Percentiles rank a stretch among this genome's conserved stretches.
These are phyloP conservation scores for Climacium dendroides DNA, from an alignment of 225 moss, liverwort and hornwort species.

Conservation along the genomic window DNA sequence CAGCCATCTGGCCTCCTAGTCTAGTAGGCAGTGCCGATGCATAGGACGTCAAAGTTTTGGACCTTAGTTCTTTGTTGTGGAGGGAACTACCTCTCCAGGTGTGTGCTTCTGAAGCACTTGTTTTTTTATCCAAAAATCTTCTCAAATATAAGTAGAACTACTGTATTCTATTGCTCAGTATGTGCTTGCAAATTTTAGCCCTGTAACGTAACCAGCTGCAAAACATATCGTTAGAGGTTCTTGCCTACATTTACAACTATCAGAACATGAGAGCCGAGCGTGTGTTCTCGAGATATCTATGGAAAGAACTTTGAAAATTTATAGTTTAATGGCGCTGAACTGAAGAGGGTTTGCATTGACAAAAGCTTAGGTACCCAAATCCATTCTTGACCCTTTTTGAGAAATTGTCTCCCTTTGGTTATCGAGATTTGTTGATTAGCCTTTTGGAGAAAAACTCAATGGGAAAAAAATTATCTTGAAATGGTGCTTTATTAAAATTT, in stretches of 20 bases:
- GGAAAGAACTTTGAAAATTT: background rate
- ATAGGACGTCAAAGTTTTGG: background rate
- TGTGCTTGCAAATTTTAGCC: background rate
- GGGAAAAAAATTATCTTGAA: no score
- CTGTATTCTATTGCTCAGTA: background rate
- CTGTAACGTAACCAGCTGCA: background rate
- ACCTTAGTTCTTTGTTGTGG: background rate
- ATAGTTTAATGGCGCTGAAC: background rate
- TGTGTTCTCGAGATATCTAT: no score
- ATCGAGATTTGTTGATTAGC: background rate
- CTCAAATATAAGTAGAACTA: background rate
- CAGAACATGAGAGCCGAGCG: background rate
- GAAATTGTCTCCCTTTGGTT: background rate
- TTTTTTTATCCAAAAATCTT: background rate
- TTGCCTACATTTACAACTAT: background rate
- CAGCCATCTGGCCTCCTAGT: background rate
- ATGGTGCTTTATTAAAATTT: rapidly evolving
- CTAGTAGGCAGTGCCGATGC: background rate
- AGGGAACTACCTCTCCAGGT: background rate
- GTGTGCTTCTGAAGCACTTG: background rate
- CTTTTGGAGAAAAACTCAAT: background rate
- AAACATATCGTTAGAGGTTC: background rate
- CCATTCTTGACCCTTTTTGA: background rate
- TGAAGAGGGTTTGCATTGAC: background rate
- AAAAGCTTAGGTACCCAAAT: background rate